These are phyloP conservation scores for Begonia loranthoides DNA, from an alignment of 306 rosid species.

Conservation along the genomic window DNA sequence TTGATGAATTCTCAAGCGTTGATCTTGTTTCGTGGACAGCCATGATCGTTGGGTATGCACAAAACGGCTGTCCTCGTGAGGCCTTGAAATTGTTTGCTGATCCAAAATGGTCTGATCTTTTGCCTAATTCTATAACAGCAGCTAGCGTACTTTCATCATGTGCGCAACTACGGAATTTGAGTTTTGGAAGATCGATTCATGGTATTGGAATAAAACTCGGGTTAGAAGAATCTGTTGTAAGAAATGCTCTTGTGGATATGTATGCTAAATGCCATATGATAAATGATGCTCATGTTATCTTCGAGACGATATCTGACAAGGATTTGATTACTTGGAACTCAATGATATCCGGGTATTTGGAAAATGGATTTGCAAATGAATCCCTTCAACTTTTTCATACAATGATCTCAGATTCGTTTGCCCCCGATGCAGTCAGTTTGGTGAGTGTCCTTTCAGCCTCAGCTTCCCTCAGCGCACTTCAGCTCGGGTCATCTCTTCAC, in stretches of 20 bases:
- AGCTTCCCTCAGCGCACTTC: conserved; percentile 39
- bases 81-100: conserved; percentile 40
- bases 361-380: conserved; percentile 29
- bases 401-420: conserved; percentile 33
- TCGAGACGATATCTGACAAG: conserved; percentile 27
- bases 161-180: conserved; percentile 25
- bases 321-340: conserved; percentile 59
- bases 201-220: conserved; percentile 37
- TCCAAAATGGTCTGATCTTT: conserved; percentile 23
- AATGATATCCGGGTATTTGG: conserved; percentile 50
- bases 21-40: conserved; percentile 73
- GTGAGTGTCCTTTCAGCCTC: conserved; percentile 47
- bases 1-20: conserved; percentile 25
- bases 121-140: conserved; percentile 46
- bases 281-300: conserved; percentile 29
- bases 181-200: conserved; percentile 41
- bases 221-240: conserved; percentile 26
- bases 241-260: conserved; percentile 59
- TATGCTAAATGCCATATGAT: conserved; percentile 47
- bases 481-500: conserved; percentile 46
- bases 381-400: conserved; percentile 39
- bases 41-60: conserved; percentile 66
- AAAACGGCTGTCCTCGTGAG: conserved; percentile 32
- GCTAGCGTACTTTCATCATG: conserved; percentile 61
- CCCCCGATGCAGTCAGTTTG: conserved; percentile 52